phyloP scores from a whole-genome alignment of 202 grass and related monocot genomes.

The Schoenoplectus triqueter region DNA sequence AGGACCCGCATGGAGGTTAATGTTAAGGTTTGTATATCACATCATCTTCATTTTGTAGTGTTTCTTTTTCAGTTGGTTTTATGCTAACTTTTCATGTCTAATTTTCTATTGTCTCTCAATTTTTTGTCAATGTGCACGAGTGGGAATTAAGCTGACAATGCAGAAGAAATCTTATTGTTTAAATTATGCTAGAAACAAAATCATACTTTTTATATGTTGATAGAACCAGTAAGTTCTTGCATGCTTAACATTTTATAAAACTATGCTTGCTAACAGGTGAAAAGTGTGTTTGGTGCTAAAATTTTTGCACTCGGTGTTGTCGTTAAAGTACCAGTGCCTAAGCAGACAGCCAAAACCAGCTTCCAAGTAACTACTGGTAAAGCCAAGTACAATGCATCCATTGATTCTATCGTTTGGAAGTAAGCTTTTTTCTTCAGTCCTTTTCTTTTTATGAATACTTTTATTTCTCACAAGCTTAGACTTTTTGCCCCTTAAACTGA shows the following conservation, averaged over 20 bases:
- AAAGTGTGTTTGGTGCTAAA: conserved; percentile 98
- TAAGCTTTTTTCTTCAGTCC: conserved; percentile 49
- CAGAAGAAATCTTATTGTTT: not conserved
- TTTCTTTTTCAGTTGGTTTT: conserved; percentile 21
- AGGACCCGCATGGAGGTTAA: conserved; percentile 98
- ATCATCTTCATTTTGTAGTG: not conserved
- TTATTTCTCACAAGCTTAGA: not conserved
- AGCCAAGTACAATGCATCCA: conserved; percentile 98
- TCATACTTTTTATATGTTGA: not conserved
- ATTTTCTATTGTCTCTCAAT: not conserved
- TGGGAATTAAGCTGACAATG: not conserved
- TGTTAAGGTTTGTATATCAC: conserved; percentile 69
- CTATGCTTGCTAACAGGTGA: conserved; percentile 58
- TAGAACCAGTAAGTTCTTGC: conserved; percentile 23
- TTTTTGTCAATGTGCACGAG: not conserved
- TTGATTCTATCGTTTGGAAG: conserved; percentile 99
- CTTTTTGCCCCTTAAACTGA: not conserved
- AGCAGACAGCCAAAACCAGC: conserved; percentile 44
- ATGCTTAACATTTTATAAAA: conserved; percentile 9
- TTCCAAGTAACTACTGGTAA: conserved; percentile 98
- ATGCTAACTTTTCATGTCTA: not conserved
- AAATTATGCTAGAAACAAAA: not conserved
- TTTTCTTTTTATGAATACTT: conserved; percentile 19
- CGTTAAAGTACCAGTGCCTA: conserved; percentile 79
- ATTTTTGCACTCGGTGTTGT: conserved; percentile 99